Percentiles rank a stretch among this genome's conserved stretches.
Evolutionary conservation across 352 stramenopile species (phyloP).

Genomic region (Plasmopara halstedii): DNA sequence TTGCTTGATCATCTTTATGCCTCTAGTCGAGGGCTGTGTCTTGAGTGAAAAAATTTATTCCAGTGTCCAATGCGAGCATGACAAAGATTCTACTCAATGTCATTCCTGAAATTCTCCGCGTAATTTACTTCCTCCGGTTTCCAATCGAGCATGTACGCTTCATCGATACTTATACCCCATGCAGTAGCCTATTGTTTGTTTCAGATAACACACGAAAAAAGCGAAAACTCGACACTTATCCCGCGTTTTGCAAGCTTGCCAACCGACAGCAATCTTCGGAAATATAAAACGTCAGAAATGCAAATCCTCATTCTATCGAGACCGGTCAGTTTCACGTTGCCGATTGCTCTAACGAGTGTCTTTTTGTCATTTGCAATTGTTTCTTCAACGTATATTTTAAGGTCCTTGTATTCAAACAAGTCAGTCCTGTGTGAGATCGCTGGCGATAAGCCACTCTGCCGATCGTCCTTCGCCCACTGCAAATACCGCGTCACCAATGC

Average conservation of each 20-base stretch:
- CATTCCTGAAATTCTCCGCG: neutral
- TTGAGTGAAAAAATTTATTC: neutral
- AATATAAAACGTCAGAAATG: too few relatives aligned
- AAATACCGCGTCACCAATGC: too few relatives aligned
- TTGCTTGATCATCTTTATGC: neutral
- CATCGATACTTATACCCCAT: conserved; percentile 3
- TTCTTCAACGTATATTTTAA: too few relatives aligned
- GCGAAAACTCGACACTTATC: neutral
- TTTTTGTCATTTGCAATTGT: too few relatives aligned
- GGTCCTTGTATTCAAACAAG: too few relatives aligned
- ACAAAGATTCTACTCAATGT: neutral
- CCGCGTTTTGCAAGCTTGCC: neutral
- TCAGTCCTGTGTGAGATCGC: too few relatives aligned
- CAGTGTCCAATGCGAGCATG: neutral
- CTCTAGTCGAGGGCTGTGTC: neutral
- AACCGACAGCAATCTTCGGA: neutral
- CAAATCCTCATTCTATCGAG: too few relatives aligned
- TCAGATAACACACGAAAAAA: neutral
- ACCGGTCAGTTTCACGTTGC: too few relatives aligned
- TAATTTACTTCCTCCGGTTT: conserved; percentile 5
- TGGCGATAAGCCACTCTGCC: too few relatives aligned
- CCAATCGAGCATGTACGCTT: conserved; percentile 8
- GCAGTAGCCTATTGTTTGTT: neutral
- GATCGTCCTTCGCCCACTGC: too few relatives aligned
- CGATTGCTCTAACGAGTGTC: too few relatives aligned